Percentiles rank a stretch among this genome's conserved stretches.
phyloP scores from a whole-genome alignment of 2,329 filamentous ascomycete species.

The Monosporascus sp. region DNA sequence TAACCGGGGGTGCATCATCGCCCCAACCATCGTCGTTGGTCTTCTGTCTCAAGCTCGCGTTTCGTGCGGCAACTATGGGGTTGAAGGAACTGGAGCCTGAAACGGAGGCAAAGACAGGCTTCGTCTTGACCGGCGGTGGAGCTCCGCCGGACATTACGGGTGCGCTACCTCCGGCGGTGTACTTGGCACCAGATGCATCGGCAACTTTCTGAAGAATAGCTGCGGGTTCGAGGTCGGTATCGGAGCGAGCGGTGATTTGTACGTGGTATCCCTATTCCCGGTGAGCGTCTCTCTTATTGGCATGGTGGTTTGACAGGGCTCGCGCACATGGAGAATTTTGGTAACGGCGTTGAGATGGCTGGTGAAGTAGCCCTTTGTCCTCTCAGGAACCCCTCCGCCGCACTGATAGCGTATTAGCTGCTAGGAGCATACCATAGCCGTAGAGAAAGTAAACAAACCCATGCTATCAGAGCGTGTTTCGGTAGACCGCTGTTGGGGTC shows the following conservation, averaged over 20 bases:
- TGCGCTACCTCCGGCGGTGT: slow-evolving; percentile 64
- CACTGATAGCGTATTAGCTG: slow-evolving; percentile 44
- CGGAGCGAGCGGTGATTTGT: slow-evolving; percentile 91
- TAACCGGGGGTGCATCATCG: slow-evolving; percentile 84
- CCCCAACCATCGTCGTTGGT: slow-evolving; percentile 89
- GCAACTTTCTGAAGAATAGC: slow-evolving; percentile 88
- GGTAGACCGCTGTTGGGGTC: slow-evolving; percentile 86
- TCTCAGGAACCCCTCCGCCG: slow-evolving; percentile 94
- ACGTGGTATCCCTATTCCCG: slow-evolving; percentile 77
- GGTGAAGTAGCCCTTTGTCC: slow-evolving; percentile 97
- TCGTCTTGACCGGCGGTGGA: slow-evolving; percentile 73
- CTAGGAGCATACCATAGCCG: not conserved
- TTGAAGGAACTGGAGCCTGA: slow-evolving; percentile 53
- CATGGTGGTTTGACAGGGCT: not conserved
- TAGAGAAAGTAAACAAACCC: slow-evolving; percentile 43
- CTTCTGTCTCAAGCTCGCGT: slow-evolving; percentile 48
- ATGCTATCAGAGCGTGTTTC: slow-evolving; percentile 90
- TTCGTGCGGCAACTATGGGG: slow-evolving; percentile 61
- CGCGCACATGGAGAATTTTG: slow-evolving; percentile 69
- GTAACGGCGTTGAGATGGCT: slow-evolving; percentile 86
- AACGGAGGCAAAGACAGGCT: slow-evolving; percentile 87
- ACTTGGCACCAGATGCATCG: slow-evolving; percentile 92
- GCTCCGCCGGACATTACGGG: slow-evolving; percentile 47
- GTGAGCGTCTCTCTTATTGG: slow-evolving; percentile 9
- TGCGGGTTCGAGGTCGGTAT: slow-evolving; percentile 81